Percentiles rank a stretch among this genome's conserved stretches.
Conservation (phyloP, 1,284 basidiomycete species). For the Ustilago lituana region DNA sequence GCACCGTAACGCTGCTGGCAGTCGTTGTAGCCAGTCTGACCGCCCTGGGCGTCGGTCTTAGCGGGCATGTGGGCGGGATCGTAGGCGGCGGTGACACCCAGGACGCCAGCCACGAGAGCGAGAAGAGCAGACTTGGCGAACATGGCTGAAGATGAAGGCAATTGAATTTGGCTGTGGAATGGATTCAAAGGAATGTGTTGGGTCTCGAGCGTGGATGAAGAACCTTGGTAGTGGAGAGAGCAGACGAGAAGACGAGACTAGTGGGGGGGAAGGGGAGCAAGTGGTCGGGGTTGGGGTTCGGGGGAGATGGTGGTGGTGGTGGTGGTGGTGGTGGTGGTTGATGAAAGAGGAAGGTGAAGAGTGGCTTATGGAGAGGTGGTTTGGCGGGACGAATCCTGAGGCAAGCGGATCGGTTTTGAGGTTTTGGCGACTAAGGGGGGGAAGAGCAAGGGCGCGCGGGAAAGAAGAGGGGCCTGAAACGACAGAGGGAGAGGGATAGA, state of each 20-base stretch:
- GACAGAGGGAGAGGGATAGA: too few species aligned
- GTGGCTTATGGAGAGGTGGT: not conserved
- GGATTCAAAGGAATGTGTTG: conserved; percentile 33
- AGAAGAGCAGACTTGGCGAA: conserved; percentile 44
- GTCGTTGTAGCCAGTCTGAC: conserved; percentile 64
- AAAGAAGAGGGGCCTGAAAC: too few species aligned
- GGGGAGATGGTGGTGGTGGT: not conserved
- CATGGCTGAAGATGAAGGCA: conserved; percentile 25
- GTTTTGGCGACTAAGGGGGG: not conserved
- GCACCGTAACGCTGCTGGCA: conserved; percentile 58
- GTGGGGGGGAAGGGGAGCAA: not conserved
- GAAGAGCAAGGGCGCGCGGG: too few species aligned
- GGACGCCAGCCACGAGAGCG: conserved; percentile 45
- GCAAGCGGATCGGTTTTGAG: conserved; percentile 7
- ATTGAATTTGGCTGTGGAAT: not conserved
- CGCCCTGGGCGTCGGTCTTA: conserved; percentile 52
- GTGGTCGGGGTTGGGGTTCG: conserved; percentile 5
- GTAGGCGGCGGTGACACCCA: conserved; percentile 48
- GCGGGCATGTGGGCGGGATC: conserved; percentile 57
- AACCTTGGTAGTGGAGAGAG: conserved; percentile 1
- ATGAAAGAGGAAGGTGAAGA: conserved; percentile 12
- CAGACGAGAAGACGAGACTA: conserved; percentile 14
- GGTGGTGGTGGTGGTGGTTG: conserved; percentile 7
- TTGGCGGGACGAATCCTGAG: not conserved
- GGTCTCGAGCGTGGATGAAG: conserved; percentile 1